These are phyloP conservation scores for Mastigamoeba balamuthi DNA, from an alignment of 78 protist genomes.

Conservation along the genomic window DNA sequence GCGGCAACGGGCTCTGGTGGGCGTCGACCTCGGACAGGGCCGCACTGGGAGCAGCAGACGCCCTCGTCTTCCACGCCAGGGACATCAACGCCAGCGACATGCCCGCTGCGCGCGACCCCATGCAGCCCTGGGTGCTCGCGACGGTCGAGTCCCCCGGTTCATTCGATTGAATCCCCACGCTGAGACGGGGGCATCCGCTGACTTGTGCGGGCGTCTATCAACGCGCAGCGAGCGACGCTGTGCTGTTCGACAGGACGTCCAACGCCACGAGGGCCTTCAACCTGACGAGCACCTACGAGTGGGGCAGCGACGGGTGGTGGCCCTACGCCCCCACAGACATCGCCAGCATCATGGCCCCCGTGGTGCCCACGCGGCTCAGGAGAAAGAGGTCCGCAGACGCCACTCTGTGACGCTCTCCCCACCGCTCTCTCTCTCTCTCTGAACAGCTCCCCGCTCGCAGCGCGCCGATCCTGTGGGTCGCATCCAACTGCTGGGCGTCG, in stretches of 20 bases:
- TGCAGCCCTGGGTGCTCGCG: background rate
- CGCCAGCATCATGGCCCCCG: background rate
- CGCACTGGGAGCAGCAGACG: background rate
- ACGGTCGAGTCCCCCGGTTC: background rate
- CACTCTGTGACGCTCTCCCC: background rate
- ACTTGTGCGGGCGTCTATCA: too few relatives aligned
- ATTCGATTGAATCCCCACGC: too few relatives aligned
- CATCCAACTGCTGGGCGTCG: background rate
- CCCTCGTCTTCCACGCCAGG: background rate
- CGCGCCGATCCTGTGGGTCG: background rate
- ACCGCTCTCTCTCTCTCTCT: background rate
- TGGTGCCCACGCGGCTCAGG: background rate
- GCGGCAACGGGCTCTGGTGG: background rate
- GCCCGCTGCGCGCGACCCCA: background rate
- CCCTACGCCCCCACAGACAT: background rate
- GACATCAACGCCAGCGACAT: background rate
- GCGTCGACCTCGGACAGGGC: background rate
- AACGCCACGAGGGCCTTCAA: background rate
- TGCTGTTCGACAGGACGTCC: background rate
- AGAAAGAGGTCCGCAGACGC: too few relatives aligned
- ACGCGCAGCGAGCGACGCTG: background rate
- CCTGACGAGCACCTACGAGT: background rate
- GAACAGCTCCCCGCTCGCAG: background rate
- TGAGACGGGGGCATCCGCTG: too few relatives aligned
- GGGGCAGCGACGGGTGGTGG: background rate